A percentile compares a stretch with the other conserved stretches of the same genome.
These are phyloP conservation scores for Eleusine coracana DNA, from an alignment of 176 grass and related monocot genomes.

Conservation along the genomic window DNA sequence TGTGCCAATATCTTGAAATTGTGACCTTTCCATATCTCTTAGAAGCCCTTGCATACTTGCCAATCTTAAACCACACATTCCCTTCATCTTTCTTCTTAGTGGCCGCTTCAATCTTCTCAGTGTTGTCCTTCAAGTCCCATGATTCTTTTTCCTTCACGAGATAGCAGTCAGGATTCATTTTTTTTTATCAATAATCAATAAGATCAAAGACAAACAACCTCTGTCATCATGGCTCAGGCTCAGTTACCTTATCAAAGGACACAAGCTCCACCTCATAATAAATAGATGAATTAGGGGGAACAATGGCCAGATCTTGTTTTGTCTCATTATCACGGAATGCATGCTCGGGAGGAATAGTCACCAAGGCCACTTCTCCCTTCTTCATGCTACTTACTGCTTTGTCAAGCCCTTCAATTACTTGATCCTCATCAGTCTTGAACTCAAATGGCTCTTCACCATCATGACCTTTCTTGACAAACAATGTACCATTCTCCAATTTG, in stretches of 20 bases:
- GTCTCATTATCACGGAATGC: constrained; percentile 67
- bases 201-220: background rate
- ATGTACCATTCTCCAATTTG: constrained; percentile 72
- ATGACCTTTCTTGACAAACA: constrained; percentile 83
- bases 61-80: constrained; percentile 72
- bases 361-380: constrained; percentile 68
- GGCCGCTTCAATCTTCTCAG: constrained; percentile 84
- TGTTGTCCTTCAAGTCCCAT: constrained; percentile 68
- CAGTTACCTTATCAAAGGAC: constrained; percentile 76
- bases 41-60: constrained; percentile 72
- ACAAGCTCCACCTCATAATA: constrained; percentile 74
- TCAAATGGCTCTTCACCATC: constrained; percentile 69
- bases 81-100: constrained; percentile 90
- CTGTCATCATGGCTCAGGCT: background rate
- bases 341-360: constrained; percentile 69
- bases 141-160: constrained; percentile 70
- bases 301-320: constrained; percentile 55
- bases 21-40: constrained; percentile 84
- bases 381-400: constrained; percentile 76
- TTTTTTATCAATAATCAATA: background rate
- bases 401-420: constrained; percentile 88
- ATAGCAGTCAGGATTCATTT: background rate
- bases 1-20: background rate
- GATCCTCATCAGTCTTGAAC: constrained; percentile 84
- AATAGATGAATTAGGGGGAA: constrained; percentile 66